A percentile compares a stretch with the other conserved stretches of the same genome.
These are phyloP conservation scores for Gracilaria gracilis DNA, from an alignment of 23 red algal species.

Conservation along the genomic window DNA sequence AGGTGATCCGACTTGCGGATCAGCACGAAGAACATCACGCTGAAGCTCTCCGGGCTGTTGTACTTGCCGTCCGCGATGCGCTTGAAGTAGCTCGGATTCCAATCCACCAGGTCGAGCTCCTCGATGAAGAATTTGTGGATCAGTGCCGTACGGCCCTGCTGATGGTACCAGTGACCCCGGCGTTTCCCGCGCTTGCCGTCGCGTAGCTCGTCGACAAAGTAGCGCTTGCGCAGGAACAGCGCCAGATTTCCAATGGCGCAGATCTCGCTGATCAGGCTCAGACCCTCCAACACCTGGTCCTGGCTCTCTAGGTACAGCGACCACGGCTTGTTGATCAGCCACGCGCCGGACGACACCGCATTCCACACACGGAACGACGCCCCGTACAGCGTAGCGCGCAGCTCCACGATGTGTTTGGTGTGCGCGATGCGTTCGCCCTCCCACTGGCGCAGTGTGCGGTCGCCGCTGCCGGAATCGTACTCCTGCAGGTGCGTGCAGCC, in stretches of 20 bases:
- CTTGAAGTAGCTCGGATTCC: neutral
- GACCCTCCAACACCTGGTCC: slow-evolving; percentile 25
- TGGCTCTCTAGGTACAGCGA: slow-evolving; percentile 23
- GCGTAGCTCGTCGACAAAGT: neutral
- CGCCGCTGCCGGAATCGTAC: neutral
- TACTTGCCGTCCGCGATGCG: neutral
- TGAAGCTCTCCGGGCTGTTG: neutral
- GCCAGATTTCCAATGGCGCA: slow-evolving; percentile 7
- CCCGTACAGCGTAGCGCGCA: neutral
- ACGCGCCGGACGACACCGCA: neutral
- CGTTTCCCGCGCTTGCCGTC: neutral
- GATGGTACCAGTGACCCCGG: neutral
- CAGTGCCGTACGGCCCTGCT: neutral
- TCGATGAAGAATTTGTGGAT: neutral
- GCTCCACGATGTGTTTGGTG: neutral
- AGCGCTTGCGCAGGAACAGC: neutral
- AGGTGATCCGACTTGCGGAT: neutral
- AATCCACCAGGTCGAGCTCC: neutral
- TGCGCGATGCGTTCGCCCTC: neutral
- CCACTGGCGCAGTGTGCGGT: neutral
- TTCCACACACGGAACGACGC: neutral
- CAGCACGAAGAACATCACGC: neutral
- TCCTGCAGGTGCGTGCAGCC: neutral
- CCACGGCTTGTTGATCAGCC: slow-evolving; percentile 10
- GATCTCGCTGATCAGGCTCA: slow-evolving; percentile 19